These are phyloP conservation scores for Basidiobolus meristosporus DNA, from an alignment of 371 early-diverging fungal species.

Conservation along the genomic window DNA sequence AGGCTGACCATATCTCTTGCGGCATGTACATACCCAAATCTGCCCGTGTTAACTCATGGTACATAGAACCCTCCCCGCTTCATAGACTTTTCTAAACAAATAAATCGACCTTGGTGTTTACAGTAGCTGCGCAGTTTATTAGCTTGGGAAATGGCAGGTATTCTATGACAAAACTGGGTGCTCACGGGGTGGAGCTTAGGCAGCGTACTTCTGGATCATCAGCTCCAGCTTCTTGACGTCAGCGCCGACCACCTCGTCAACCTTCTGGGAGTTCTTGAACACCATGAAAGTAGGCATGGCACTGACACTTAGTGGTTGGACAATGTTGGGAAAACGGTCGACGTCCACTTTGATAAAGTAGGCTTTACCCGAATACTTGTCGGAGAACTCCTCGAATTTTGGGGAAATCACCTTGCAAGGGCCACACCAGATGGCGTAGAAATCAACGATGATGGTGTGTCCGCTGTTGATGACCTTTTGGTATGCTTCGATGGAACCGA, in stretches of 20 bases:
- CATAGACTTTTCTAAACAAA: too few relatives aligned
- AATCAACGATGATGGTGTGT: conserved; percentile 6
- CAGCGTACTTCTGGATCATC: too few relatives aligned
- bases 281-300: conserved; percentile 1
- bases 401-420: conserved; percentile 83
- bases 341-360: conserved; percentile 72
- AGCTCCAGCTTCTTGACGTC: conserved; percentile 1
- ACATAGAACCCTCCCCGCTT: too few relatives aligned
- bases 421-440: conserved; percentile 11
- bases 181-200: too few relatives aligned
- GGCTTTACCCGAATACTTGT: conserved; percentile 19
- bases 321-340: conserved; percentile 21
- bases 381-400: conserved; percentile 29
- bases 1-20: too few relatives aligned
- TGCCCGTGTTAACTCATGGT: too few relatives aligned
- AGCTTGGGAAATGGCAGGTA: too few relatives aligned
- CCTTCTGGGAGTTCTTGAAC: not conserved
- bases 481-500: conserved; percentile 1
- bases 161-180: too few relatives aligned
- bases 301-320: not conserved
- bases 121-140: too few relatives aligned
- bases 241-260: conserved; percentile 1
- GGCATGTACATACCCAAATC: too few relatives aligned
- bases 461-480: not conserved
- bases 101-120: too few relatives aligned